phyloP scores from a whole-genome alignment of 345 rosid genomes.

The Combretum micranthum region DNA sequence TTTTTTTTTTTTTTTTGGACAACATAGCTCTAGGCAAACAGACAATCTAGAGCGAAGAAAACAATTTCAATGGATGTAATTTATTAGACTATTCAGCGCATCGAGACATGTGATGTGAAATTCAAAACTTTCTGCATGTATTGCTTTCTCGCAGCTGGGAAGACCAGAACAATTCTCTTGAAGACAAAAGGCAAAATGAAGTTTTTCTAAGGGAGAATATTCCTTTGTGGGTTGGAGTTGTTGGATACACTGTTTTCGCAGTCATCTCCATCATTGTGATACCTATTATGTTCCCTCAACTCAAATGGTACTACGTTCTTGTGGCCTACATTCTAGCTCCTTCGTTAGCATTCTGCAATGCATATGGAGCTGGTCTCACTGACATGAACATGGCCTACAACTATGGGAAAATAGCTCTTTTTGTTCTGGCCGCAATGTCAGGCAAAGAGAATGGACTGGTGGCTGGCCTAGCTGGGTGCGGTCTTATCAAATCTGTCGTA shows the following conservation, averaged over 20 bases:
- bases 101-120: too few relatives aligned
- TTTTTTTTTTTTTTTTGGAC: not conserved
- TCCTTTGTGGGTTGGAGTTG: constrained; percentile 65
- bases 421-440: constrained; percentile 63
- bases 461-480: constrained; percentile 85
- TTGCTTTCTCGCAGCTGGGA: constrained; percentile 8
- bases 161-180: constrained; percentile 15
- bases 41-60: too few relatives aligned
- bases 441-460: constrained; percentile 76
- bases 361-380: constrained; percentile 92
- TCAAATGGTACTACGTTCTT: constrained; percentile 79
- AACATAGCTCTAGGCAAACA: too few relatives aligned
- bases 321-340: constrained; percentile 79
- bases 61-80: too few relatives aligned
- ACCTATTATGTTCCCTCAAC: constrained; percentile 85
- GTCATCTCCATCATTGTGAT: constrained; percentile 47
- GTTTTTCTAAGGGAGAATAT: constrained; percentile 60
- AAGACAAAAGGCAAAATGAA: constrained; percentile 48
- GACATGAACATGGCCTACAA: constrained; percentile 97
- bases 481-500: constrained; percentile 82
- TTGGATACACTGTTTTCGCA: constrained; percentile 53
- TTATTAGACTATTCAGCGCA: too few relatives aligned
- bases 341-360: constrained; percentile 85
- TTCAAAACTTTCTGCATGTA: not conserved
- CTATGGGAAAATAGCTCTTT: constrained; percentile 90